Evolutionary conservation across 2,329 filamentous ascomycete genomes (phyloP), one percentile per base, ranked within the genome.

Genomic region (Penicillium oxalicum): DNA sequence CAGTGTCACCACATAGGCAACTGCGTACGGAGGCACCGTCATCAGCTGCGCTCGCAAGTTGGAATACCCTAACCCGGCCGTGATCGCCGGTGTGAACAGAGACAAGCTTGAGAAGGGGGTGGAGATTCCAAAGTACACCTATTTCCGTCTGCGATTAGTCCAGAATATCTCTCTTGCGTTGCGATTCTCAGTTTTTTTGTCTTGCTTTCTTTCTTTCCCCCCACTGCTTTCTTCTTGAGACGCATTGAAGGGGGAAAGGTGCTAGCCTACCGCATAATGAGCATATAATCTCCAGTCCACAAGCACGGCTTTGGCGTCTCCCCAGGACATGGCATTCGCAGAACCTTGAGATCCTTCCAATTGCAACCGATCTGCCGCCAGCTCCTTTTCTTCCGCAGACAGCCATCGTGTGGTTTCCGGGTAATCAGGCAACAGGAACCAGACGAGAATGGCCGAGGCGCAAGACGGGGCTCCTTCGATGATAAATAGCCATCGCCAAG

Each of bases 11-110:
- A 76, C 66, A 51, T 83, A 83, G 5, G 78, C 79, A 1, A 78
- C 77, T 1, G 78, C 81, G 61, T 82, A 86, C 0, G 82, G 81
- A 1, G 83, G 82, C 0, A 86, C 81, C 0, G 81, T 84, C 75
- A 86, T 81, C 18, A 86, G 65, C 64, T 86, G 83, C 4, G 82
- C 81, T 40, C 71, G 63, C n/a, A 83, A 70, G 45, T 78, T 74
- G n/a, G 76, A 62, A 55, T 75, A 79, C 2, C 75, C 75, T 1
- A 79, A 61, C 0, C 80, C 80, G 4, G 75, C 74, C 45, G 85
- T 80, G 47, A 87, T 86, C 2, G 79, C 82, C 0, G 84, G 84
- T 0, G 84, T 76, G 64, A 75, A 86, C 71, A 68, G 70, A 9
- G 78, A 81, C 45, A 85, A 69, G 41, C 77, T 79, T 2, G 78